Evolutionary conservation across 2,329 filamentous ascomycete genomes (phyloP), one percentile per base, ranked within the genome.

Genomic region (Neopestalotiopsis sp.): DNA sequence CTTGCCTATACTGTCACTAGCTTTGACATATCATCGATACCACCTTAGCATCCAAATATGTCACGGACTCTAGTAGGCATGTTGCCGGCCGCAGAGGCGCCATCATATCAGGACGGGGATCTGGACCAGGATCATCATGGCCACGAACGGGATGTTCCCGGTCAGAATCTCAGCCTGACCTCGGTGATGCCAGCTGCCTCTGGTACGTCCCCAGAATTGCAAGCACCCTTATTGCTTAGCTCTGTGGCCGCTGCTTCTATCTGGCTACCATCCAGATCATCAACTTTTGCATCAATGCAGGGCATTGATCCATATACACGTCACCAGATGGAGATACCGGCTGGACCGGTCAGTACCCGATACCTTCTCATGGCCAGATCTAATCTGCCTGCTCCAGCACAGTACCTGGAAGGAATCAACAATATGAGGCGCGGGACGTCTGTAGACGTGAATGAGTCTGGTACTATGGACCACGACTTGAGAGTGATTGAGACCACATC

Each of bases 101-200:
- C 56, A 32, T 32, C 62, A 61, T 40, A 69, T 65, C 62, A 69
- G 68, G 65, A 30, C 65, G 24, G n/a, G 49, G 28, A 28, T 28
- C 13, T 9, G 13, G 65, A 69, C 70, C 66, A 65, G 59, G 57
- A 34, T 40, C 14, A 32, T 10, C 28, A 71, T 67, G 59, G 69
- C 64, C 64, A 74, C 69, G 70, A 75, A 65, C 74, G 76, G 73
- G 78, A 78, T 69, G 75, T 78, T 76, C 76, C 77, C 75, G 73
- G 73, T 73, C 75, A 78, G 77, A 76, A 76, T 76, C 75, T 74
- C 73, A 75, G 76, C 73, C 74, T 79, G 71, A 74, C 75, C 67
- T 75, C 77, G 70, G 68, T 69, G 67, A 72, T 53, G 45, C 45
- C 17, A 53, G 17, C 17, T 14, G 17, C 14, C 6, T 53, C 45